These are phyloP conservation scores for Penicillium herquei DNA, from an alignment of 495 filamentous ascomycete species.

Conservation along the genomic window DNA sequence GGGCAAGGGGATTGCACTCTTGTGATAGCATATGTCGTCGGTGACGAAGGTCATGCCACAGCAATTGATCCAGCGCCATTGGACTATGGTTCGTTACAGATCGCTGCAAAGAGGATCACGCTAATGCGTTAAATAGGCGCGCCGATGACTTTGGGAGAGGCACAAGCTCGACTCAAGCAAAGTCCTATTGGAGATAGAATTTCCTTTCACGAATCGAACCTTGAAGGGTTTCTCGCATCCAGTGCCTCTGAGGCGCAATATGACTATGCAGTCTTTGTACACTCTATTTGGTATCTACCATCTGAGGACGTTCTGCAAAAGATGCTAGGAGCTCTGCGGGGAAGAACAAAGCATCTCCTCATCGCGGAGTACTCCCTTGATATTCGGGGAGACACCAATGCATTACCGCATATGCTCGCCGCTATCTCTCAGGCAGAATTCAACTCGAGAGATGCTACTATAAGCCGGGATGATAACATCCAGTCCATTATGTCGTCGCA, in stretches of 20 bases:
- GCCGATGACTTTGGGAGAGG: conserved; percentile 35
- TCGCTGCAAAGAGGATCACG: not conserved
- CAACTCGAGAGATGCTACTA: not conserved
- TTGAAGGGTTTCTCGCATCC: not conserved
- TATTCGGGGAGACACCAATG: conserved; percentile 1
- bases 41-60: conserved; percentile 37
- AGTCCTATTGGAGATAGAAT: not conserved
- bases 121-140: conserved; percentile 20
- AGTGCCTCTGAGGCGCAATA: conserved; percentile 1
- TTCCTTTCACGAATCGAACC: conserved; percentile 7
- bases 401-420: conserved; percentile 27
- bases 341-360: conserved; percentile 5
- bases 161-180: conserved; percentile 18
- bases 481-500: conserved; percentile 39
- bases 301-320: not conserved
- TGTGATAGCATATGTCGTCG: conserved; percentile 46
- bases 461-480: conserved; percentile 36
- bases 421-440: conserved; percentile 27
- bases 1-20: conserved; percentile 52
- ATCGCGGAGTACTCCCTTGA: conserved; percentile 4
- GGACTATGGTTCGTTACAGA: conserved; percentile 42
- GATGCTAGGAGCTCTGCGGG: not conserved
- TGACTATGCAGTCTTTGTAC: conserved; percentile 3
- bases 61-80: conserved; percentile 49
- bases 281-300: not conserved